Evolutionary conservation across 1,284 basidiomycete species (phyloP), one percentile per base, ranked within the genome.

Genomic region (Meripilus lineatus): DNA sequence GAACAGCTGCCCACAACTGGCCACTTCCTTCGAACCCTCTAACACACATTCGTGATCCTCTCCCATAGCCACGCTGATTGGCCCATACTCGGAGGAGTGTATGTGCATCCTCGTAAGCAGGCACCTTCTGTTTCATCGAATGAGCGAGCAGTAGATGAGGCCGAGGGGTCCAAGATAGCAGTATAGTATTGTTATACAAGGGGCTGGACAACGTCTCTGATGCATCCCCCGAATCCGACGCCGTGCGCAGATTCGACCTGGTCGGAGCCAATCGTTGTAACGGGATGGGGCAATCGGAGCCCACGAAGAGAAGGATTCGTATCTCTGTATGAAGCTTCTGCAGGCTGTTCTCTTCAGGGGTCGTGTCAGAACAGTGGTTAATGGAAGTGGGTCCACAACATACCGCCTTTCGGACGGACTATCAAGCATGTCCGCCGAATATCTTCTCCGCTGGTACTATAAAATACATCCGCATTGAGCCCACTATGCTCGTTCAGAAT

Each of bases 61-160:
- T 69, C 2, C 78, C 74, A 51, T 90, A 90, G 0, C 91, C 92
- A 17, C 93, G 77, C 59, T 94, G 89, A 44, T 85, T 84, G 1
- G 90, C 89, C 95, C 94, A 97, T 15, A 95, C 79, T 17, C 91
- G 79, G 44, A 97, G 77, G 8, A 97, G 70, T 1, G 85, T 72
- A 15, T 92, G 67, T 5, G 90, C 91, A 48, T 94, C 88, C 2
- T 68, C 64, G 58, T 90, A 92, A 0, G 81, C 76, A 0, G 84
- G 74, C 4, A 79, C 72, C 11, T 72, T 65, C 49, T 84, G 71
- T 37, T 84, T 74, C 14, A 89, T 65, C 0, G 70, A 61, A 62
- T 95, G 82, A 8, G 84, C 71, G 21, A 81, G 73, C 21, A 94
- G 69, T 2, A 95, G 74, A 46, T 87, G 77, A 0, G 75, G 53